Evolutionary conservation across 1,284 basidiomycete species (phyloP).

Genomic region (Cryptococcus sp.): DNA sequence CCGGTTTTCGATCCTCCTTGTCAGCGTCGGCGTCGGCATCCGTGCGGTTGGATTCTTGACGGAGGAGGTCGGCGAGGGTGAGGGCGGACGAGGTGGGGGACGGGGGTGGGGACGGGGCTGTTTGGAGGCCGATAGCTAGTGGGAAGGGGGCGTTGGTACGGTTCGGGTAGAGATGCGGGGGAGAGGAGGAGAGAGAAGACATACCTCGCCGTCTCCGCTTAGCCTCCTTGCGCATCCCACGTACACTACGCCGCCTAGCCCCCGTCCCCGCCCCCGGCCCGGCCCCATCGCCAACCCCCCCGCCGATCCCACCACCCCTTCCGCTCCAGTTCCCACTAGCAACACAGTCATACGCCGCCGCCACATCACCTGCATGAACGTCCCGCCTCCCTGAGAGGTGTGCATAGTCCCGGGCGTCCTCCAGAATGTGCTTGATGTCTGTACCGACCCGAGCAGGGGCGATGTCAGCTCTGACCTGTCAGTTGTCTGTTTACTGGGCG

Average conservation of each 20-base stretch:
- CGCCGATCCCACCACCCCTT: too few relatives aligned
- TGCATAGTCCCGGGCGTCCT: constrained; percentile 31
- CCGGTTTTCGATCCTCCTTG: constrained; percentile 13
- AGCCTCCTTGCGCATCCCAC: constrained; percentile 24
- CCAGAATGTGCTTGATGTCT: constrained; percentile 42
- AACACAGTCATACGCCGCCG: constrained; percentile 20
- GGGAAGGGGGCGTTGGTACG: neutral
- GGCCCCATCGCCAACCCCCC: too few relatives aligned
- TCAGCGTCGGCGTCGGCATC: neutral
- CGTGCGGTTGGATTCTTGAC: neutral
- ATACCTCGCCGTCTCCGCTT: constrained; percentile 30
- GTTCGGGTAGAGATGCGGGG: neutral
- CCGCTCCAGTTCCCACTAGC: too few relatives aligned
- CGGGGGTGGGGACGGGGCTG: constrained; percentile 8
- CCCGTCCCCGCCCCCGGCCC: neutral
- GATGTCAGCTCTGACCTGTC: neutral
- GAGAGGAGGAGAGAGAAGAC: neutral
- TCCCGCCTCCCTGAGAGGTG: constrained; percentile 21
- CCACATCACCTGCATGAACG: constrained; percentile 30
- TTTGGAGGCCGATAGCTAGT: constrained; percentile 1
- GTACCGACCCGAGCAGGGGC: too few relatives aligned
- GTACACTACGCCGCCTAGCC: constrained; percentile 19
- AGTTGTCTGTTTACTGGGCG: too few relatives aligned
- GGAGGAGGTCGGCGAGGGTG: constrained; percentile 1
- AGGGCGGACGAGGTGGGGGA: constrained; percentile 9